Evolutionary conservation across 352 stramenopile genomes (phyloP).

Genomic region (Globisporangium perplexum): DNA sequence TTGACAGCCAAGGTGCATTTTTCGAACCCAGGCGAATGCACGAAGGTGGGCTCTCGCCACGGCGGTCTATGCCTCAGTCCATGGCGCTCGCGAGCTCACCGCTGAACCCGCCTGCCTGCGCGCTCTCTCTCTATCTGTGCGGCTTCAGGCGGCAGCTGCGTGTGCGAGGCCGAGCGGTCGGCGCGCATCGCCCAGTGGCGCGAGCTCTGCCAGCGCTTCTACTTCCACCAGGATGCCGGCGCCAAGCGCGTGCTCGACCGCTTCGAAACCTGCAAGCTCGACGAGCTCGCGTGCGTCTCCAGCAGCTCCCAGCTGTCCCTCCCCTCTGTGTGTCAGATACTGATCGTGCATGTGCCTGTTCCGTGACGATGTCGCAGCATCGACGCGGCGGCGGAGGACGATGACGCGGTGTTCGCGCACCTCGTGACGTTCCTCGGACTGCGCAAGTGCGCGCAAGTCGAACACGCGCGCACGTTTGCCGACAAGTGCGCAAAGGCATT

Average conservation of each 20-base stretch:
- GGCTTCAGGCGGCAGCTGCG: conserved; percentile 19
- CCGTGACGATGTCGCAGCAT: conserved; percentile 1
- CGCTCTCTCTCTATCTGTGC: not conserved
- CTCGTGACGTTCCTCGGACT: conserved; percentile 32
- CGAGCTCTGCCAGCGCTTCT: conserved; percentile 54
- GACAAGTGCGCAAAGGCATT: conserved; percentile 41
- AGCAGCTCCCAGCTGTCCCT: no score
- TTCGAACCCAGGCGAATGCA: no score
- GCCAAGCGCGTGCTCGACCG: conserved; percentile 64
- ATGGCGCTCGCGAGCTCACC: no score
- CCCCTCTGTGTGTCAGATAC: no score
- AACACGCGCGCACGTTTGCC: conserved; percentile 31
- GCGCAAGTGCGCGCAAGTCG: conserved; percentile 27
- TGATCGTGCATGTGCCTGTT: not conserved
- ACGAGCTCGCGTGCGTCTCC: conserved; percentile 48
- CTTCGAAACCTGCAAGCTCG: conserved; percentile 58
- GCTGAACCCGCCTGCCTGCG: not conserved
- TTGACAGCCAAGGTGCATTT: no score
- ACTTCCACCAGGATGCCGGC: conserved; percentile 43
- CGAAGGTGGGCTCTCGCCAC: no score
- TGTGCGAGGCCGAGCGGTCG: conserved; percentile 24
- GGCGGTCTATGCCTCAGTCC: no score
- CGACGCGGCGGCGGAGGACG: conserved; percentile 3
- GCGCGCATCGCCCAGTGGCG: conserved; percentile 41
- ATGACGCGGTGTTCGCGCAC: conserved; percentile 12